phyloP scores from a whole-genome alignment of 2,329 filamentous ascomycete genomes.

The Aspergillus melleus region DNA sequence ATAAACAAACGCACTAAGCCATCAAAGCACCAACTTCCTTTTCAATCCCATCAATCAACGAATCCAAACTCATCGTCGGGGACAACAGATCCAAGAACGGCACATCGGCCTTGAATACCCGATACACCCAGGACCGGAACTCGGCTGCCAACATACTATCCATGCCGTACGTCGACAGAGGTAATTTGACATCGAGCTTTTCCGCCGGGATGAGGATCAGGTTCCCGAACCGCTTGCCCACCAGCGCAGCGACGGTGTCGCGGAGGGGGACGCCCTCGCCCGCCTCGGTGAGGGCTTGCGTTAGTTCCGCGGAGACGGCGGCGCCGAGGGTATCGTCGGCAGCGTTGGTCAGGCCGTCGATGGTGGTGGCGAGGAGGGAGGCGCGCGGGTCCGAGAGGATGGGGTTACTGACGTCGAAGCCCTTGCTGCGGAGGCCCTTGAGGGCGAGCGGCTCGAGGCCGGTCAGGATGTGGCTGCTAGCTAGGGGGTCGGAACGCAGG shows the following conservation, averaged over 20 bases:
- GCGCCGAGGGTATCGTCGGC: background rate
- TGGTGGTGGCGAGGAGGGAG: background rate
- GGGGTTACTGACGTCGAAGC: slow-evolving; percentile 8
- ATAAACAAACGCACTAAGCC: no score
- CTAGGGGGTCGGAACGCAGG: background rate
- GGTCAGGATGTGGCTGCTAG: slow-evolving; percentile 5
- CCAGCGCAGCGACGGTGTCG: background rate
- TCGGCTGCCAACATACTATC: slow-evolving; percentile 29
- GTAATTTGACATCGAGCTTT: background rate
- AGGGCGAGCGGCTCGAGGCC: slow-evolving; percentile 3
- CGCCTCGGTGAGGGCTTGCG: background rate
- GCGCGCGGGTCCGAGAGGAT: slow-evolving; percentile 9
- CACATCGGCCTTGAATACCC: background rate
- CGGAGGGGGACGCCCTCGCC: background rate
- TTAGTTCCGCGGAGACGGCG: background rate
- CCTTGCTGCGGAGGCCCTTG: background rate
- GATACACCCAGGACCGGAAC: slow-evolving; percentile 11
- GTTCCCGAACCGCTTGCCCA: background rate
- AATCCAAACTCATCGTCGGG: background rate
- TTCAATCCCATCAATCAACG: background rate
- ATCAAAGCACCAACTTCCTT: no score
- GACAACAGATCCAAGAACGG: background rate
- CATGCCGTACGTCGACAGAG: slow-evolving; percentile 18
- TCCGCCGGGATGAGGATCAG: background rate
- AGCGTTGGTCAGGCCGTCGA: background rate